Conservation (phyloP, 441 rosid species). For the Manihot esculenta region DNA sequence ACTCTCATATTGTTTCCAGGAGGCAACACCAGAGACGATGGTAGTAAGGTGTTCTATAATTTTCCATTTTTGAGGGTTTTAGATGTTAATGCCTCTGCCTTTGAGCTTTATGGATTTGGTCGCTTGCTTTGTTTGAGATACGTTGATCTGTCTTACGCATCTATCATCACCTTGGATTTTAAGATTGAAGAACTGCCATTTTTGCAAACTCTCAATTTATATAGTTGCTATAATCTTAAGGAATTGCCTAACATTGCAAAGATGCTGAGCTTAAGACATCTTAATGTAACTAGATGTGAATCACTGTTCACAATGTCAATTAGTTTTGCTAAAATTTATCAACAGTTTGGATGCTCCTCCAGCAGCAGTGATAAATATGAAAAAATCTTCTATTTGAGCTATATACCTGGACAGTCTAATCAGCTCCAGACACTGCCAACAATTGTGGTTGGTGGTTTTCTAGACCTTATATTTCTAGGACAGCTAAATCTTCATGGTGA, state of each 20-base stretch:
- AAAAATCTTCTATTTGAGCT: background rate
- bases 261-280: background rate
- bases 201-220: background rate
- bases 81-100: background rate
- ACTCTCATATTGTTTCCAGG: background rate
- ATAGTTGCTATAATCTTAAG: background rate
- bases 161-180: background rate
- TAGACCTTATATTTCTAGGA: background rate
- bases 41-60: background rate
- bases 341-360: background rate
- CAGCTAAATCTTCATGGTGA: background rate
- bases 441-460: background rate
- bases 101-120: no score
- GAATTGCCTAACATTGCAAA: background rate
- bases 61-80: background rate
- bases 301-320: background rate
- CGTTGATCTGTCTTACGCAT: background rate
- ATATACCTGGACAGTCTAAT: background rate
- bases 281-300: background rate
- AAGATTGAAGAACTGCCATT: background rate
- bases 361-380: background rate
- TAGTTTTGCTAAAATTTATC: background rate
- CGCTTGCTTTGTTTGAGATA: background rate
- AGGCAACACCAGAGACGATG: background rate
- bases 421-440: slow-evolving; percentile 1